These are phyloP conservation scores for Rhodomyrtus tomentosa DNA, from an alignment of 345 rosid species.

Conservation along the genomic window DNA sequence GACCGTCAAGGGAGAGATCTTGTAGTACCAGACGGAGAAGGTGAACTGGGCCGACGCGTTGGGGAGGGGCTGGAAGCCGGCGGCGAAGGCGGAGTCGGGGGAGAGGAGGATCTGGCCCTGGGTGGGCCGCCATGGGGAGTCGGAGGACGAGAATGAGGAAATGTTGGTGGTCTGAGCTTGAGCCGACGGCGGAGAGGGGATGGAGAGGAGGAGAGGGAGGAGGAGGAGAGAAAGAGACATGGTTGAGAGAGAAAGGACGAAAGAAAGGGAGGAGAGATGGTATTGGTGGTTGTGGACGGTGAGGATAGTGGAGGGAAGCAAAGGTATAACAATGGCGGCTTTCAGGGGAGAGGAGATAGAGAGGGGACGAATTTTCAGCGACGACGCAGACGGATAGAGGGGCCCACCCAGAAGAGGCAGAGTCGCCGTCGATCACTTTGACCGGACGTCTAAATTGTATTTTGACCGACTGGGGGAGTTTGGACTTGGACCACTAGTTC, in stretches of 20 bases:
- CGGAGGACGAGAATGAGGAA: conserved; percentile 22
- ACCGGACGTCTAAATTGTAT: too few relatives aligned
- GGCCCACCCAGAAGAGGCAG: too few relatives aligned
- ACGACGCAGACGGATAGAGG: background rate
- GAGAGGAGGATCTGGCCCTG: conserved; percentile 30
- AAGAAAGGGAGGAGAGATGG: background rate
- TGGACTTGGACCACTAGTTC: too few relatives aligned
- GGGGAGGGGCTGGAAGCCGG: conserved; percentile 25
- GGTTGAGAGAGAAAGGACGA: background rate
- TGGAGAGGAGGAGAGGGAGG: conserved; percentile 7
- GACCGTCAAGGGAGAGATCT: conserved; percentile 4
- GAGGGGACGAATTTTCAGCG: background rate
- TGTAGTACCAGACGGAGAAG: conserved; percentile 46
- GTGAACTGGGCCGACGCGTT: background rate
- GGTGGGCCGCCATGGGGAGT: conserved; percentile 34
- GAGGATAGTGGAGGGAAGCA: background rate
- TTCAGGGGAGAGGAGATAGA: background rate
- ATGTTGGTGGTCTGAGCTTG: conserved; percentile 7
- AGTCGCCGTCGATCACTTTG: background rate
- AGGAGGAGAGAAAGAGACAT: conserved; percentile 3
- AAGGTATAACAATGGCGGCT: background rate
- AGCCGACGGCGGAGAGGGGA: conserved; percentile 7
- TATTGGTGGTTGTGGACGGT: background rate
- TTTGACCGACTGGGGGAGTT: background rate
- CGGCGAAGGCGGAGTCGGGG: conserved; percentile 35